Conservation (phyloP, 768 basidiomycete species). For the Rhodosporidiobolus odoratus region DNA sequence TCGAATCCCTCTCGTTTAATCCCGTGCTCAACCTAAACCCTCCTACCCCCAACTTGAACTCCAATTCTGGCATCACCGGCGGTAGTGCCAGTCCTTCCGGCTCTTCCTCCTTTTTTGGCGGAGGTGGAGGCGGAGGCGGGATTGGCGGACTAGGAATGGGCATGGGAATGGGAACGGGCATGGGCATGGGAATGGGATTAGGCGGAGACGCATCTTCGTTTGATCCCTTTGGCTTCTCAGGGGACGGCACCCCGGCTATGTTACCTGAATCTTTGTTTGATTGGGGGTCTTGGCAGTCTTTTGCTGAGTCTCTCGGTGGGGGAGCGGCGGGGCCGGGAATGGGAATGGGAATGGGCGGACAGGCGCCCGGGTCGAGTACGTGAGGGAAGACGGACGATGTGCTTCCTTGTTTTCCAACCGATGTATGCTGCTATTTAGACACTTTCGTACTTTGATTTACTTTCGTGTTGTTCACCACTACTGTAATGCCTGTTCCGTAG, state of each 20-base stretch:
- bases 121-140: neutral
- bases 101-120: too few species aligned
- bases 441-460: neutral
- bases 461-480: neutral
- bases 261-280: conserved; percentile 22
- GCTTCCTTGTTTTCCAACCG: too few species aligned
- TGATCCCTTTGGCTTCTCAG: conserved; percentile 31
- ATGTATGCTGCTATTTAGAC: neutral
- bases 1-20: conserved; percentile 30
- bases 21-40: conserved; percentile 29
- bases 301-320: conserved; percentile 12
- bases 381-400: neutral
- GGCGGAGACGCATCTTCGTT: conserved; percentile 8
- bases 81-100: too few species aligned
- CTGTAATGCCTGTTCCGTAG: neutral
- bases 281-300: conserved; percentile 3
- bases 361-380: neutral
- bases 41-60: too few species aligned
- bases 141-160: neutral
- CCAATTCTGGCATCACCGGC: neutral
- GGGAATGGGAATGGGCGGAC: neutral
- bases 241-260: conserved; percentile 23
- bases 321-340: neutral
- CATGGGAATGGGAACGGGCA: neutral
- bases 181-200: neutral